A percentile compares a stretch with the other conserved stretches of the same genome.
Conservation (phyloP, 306 rosid species). For the Lotus japonicus region DNA sequence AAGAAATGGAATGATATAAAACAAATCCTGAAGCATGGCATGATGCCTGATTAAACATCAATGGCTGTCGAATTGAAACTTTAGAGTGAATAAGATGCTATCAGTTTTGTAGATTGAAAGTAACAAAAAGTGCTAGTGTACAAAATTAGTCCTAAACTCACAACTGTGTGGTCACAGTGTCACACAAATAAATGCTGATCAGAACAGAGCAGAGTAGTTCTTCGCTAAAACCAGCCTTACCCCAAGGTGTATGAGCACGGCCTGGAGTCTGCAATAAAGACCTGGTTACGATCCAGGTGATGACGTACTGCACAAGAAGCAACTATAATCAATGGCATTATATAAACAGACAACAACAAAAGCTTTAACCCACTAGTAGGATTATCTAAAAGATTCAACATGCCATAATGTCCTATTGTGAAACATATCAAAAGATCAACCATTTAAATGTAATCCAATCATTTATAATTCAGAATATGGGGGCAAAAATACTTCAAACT, state of each 20-base stretch:
- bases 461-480: neutral
- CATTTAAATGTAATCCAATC: no score
- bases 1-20: neutral
- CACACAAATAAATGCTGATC: conserved; percentile 13
- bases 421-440: no score
- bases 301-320: conserved; percentile 16
- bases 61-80: neutral
- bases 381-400: no score
- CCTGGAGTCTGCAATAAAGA: neutral
- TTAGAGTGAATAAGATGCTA: neutral
- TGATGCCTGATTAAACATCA: neutral
- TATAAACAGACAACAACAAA: neutral
- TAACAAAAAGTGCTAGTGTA: neutral
- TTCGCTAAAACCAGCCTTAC: neutral
- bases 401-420: no score
- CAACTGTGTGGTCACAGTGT: neutral
- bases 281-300: conserved; percentile 3
- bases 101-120: neutral
- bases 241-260: neutral
- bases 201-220: conserved; percentile 10
- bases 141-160: conserved; percentile 24
- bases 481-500: neutral
- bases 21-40: neutral
- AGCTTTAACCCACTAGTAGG: no score
- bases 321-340: conserved; percentile 9